Evolutionary conservation across 1,139 yeast genomes (phyloP).

Genomic region (Tardiomyces digboiensis): DNA sequence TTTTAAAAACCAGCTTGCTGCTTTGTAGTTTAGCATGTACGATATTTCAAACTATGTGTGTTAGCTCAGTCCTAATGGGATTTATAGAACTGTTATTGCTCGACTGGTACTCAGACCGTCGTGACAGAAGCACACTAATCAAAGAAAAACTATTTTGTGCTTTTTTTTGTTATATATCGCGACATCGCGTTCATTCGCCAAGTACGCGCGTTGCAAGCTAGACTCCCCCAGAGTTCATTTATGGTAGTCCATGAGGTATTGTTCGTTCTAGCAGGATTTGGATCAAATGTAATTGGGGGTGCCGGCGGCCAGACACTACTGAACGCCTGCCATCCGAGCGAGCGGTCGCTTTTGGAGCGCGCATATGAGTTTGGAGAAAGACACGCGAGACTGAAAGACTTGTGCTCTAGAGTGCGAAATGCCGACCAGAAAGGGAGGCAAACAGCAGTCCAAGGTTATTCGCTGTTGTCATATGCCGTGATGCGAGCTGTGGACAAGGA

Average conservation of each 20-base stretch:
- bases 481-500: slow-evolving; percentile 9
- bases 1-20: neutral
- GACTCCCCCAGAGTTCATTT: neutral
- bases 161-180: neutral
- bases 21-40: neutral
- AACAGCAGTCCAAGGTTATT: slow-evolving; percentile 3
- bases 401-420: neutral
- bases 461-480: slow-evolving; percentile 14
- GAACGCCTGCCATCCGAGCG: neutral
- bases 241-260: neutral
- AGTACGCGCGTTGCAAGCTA: neutral
- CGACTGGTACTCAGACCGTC: too few species aligned
- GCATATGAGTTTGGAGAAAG: neutral
- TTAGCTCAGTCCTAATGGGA: too few species aligned
- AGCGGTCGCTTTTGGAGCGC: neutral
- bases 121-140: too few species aligned
- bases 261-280: neutral
- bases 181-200: neutral
- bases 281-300: neutral
- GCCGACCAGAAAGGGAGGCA: neutral
- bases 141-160: too few species aligned
- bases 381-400: neutral
- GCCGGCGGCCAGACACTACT: neutral
- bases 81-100: too few species aligned
- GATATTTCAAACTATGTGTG: too few species aligned